Percentiles rank a stretch among this genome's conserved stretches.
phyloP scores from a whole-genome alignment of 192 early-diverging fungal genomes.

The Tieghemiomyces parasiticus region DNA sequence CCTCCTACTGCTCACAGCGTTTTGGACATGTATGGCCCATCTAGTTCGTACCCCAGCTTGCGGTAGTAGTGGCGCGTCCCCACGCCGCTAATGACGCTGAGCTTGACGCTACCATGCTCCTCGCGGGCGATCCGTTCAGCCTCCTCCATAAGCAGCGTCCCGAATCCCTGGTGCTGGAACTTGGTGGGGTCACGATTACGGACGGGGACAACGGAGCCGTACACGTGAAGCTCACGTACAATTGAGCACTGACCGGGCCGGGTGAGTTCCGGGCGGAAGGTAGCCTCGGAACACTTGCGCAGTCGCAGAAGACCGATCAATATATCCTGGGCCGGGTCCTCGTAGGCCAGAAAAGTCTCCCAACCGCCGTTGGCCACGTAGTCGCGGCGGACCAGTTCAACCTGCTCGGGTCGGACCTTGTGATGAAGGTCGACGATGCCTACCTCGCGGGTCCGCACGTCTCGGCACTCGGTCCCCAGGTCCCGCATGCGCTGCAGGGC shows the following conservation, averaged over 20 bases:
- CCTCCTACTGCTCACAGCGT: too few relatives aligned
- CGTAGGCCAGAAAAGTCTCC: slow-evolving; percentile 98
- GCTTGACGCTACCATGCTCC: slow-evolving; percentile 88
- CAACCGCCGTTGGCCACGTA: slow-evolving; percentile 97
- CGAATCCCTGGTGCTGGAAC: slow-evolving; percentile 99
- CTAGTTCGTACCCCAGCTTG: slow-evolving; percentile 89
- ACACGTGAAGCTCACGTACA: slow-evolving; percentile 96
- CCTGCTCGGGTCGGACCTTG: slow-evolving; percentile 85
- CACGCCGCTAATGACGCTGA: slow-evolving; percentile 94
- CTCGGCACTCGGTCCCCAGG: slow-evolving; percentile 87
- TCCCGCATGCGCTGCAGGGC: slow-evolving; percentile 94
- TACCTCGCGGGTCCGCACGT: slow-evolving; percentile 96
- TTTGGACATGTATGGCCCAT: slow-evolving; percentile 97
- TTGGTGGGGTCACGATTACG: slow-evolving; percentile 92
- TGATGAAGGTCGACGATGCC: slow-evolving; percentile 97
- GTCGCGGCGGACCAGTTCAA: slow-evolving; percentile 93
- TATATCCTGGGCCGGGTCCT: slow-evolving; percentile 94
- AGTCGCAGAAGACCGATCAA: slow-evolving; percentile 87
- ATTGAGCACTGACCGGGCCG: slow-evolving; percentile 66
- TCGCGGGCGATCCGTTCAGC: slow-evolving; percentile 95
- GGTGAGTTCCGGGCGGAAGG: slow-evolving; percentile 87
- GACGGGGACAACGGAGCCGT: slow-evolving; percentile 91
- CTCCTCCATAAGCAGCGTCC: slow-evolving; percentile 98
- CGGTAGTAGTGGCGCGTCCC: slow-evolving; percentile 96
- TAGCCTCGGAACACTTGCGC: slow-evolving; percentile 77